Base-by-base conservation (phyloP, 2,329 filamentous ascomycete species). In the Aspergillus thermomutatus region DNA sequence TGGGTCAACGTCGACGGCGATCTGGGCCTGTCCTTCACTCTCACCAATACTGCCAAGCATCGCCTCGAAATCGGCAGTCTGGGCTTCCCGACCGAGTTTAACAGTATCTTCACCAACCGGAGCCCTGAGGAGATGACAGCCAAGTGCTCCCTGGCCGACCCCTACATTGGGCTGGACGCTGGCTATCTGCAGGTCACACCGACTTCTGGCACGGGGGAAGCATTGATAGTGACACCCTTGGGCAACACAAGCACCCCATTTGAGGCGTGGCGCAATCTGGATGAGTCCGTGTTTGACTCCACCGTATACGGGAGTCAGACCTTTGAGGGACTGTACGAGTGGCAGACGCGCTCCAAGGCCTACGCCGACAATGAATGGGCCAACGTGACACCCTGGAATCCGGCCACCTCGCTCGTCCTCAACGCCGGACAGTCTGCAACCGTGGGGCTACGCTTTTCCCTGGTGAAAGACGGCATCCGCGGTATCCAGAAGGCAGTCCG, bases 321-420 rank as follows among this genome's bases (percentile, higher is more conserved):
- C 0, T 87, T 83, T 57, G 83, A 87, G 62, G 83, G 83, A 0
- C 79, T 83, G 58, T 87, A 86, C 57, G 82, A 85, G 60, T 87
- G 83, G 83, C 80, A 85, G 61, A 76, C 81, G 0, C 74, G 82
- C 52, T 80, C 76, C 11, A 75, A 78, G 54, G 83, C 83, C 0
- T 86, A 78, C 69, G 80, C 81, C 0, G 80, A 85, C 57, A 79
- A 78, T 0, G 82, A 86, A 62, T 87, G 83, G 84, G 75, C 72
- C 1, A 64, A 55, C 0, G 71, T 68, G 0, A 65, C 73, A 2
- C 83, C 83, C 0, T 87, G 84, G 84, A 87, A 86, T 61, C 41
- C 68, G 2, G 76, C 83, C 0, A 80, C 80, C 0, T 82, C 82
- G 0, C 71, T 70, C 48, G 72, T 65, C 0, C 63, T 86, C 3